phyloP scores from a whole-genome alignment of 306 rosid species.

The Pachyrhizus erosus region DNA sequence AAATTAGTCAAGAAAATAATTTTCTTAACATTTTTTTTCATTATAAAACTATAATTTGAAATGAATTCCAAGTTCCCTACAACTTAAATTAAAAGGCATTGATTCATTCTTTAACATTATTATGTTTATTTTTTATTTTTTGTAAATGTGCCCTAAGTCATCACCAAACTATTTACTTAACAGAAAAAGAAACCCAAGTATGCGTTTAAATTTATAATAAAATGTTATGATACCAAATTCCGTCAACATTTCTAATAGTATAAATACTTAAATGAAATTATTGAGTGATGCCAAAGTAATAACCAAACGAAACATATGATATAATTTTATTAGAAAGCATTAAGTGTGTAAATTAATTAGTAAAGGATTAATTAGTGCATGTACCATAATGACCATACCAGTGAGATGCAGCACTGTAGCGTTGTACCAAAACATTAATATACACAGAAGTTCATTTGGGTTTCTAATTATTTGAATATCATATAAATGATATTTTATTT shows the following conservation, averaged over 20 bases:
- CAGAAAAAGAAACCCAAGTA: not conserved
- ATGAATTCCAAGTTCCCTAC: not conserved
- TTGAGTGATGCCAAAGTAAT: not conserved
- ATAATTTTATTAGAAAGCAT: no score
- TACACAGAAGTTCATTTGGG: not conserved
- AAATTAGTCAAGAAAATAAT: no score
- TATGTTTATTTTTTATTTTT: no score
- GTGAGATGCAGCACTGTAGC: not conserved
- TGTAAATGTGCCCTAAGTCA: not conserved
- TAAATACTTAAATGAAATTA: no score
- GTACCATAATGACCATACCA: not conserved
- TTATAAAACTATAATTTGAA: no score
- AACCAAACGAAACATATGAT: not conserved
- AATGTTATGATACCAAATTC: not conserved
- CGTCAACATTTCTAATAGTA: no score
- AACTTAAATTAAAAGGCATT: not conserved
- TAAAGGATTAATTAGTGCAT: no score
- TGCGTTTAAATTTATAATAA: not conserved
- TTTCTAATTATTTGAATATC: not conserved
- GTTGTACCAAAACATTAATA: not conserved
- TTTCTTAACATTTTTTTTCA: no score
- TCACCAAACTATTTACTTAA: not conserved
- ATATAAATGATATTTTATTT: no score
- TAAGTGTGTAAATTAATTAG: no score
- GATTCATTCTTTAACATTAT: not conserved